Percentiles rank a stretch among this genome's conserved stretches.
phyloP scores from a whole-genome alignment of 2,329 filamentous ascomycete species.

The Aureobasidium subglaciale region DNA sequence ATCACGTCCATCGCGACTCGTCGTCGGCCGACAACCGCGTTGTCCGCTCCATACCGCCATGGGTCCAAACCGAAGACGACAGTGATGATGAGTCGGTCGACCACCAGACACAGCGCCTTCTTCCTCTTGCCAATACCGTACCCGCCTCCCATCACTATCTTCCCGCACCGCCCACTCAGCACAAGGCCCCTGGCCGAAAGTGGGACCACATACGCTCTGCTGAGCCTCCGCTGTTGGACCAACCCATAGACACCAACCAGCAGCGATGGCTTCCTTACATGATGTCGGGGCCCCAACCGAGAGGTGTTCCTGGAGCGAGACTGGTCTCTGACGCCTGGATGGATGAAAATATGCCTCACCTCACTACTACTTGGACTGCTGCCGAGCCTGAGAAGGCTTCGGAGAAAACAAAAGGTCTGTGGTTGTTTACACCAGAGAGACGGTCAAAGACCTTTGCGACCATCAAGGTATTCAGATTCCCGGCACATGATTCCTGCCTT shows the following conservation, averaged over 20 bases:
- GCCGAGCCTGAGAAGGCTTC: conserved; percentile 46
- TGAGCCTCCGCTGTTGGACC: conserved; percentile 28
- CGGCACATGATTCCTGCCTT: not conserved
- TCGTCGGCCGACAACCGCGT: conserved; percentile 14
- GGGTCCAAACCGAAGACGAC: conserved; percentile 29
- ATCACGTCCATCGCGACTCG: not conserved
- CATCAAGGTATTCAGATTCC: conserved; percentile 39
- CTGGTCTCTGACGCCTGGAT: conserved; percentile 40
- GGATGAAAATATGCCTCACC: conserved; percentile 42
- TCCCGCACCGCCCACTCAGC: conserved; percentile 21
- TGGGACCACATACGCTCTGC: conserved; percentile 29
- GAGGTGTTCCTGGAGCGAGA: conserved; percentile 26
- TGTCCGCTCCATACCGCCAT: conserved; percentile 28
- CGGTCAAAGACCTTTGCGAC: conserved; percentile 51
- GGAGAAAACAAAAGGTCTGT: conserved; percentile 43
- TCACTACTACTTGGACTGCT: conserved; percentile 46
- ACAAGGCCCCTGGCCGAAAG: conserved; percentile 30
- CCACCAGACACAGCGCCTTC: conserved; percentile 16
- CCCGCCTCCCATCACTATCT: conserved; percentile 21
- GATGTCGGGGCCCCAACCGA: conserved; percentile 30
- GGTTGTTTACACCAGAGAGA: conserved; percentile 40
- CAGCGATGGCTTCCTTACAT: conserved; percentile 31
- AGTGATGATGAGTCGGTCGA: conserved; percentile 20
- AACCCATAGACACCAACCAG: conserved; percentile 28
- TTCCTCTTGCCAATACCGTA: conserved; percentile 17